These are phyloP conservation scores for Starmera caribaea DNA, from an alignment of 805 yeast species.

Conservation along the genomic window DNA sequence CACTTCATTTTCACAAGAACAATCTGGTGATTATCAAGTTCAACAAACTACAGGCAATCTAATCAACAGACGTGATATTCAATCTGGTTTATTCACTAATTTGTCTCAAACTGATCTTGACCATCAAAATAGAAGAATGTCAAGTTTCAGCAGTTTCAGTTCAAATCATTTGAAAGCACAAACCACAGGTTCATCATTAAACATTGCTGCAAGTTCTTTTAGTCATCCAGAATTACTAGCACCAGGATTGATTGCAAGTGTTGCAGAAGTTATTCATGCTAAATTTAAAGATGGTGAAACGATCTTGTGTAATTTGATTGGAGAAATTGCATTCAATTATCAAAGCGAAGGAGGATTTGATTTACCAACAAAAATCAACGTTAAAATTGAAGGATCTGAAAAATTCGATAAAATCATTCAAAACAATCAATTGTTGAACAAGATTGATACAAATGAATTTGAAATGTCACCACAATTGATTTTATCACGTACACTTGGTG, in stretches of 20 bases:
- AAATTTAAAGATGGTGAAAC: constrained; percentile 59
- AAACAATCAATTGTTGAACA: constrained; percentile 45
- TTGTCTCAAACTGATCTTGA: constrained; percentile 27
- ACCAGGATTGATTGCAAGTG: constrained; percentile 70
- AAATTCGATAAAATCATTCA: constrained; percentile 36
- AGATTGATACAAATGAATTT: constrained; percentile 32
- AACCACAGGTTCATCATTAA: constrained; percentile 30
- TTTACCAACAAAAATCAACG: constrained; percentile 32
- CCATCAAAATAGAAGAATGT: constrained; percentile 15
- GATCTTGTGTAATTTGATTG: constrained; percentile 53
- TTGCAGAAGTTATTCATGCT: constrained; percentile 81
- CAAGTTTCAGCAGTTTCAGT: constrained; percentile 16
- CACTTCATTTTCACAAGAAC: constrained; percentile 9
- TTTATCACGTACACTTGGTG: constrained; percentile 63
- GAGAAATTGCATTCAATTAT: constrained; percentile 81
- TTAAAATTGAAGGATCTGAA: constrained; percentile 32
- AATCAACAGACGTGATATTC: constrained; percentile 27
- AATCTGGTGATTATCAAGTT: constrained; percentile 3
- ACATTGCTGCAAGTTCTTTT: constrained; percentile 25
- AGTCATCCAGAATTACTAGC: constrained; percentile 40
- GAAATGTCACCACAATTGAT: constrained; percentile 40
- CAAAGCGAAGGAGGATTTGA: constrained; percentile 23
- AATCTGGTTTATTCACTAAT: constrained; percentile 37
- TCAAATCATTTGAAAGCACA: constrained; percentile 32
- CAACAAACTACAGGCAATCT: constrained; percentile 4